Evolutionary conservation across 2,329 filamentous ascomycete genomes (phyloP), one percentile per base, ranked within the genome.

Genomic region (Stemphylium beticola): DNA sequence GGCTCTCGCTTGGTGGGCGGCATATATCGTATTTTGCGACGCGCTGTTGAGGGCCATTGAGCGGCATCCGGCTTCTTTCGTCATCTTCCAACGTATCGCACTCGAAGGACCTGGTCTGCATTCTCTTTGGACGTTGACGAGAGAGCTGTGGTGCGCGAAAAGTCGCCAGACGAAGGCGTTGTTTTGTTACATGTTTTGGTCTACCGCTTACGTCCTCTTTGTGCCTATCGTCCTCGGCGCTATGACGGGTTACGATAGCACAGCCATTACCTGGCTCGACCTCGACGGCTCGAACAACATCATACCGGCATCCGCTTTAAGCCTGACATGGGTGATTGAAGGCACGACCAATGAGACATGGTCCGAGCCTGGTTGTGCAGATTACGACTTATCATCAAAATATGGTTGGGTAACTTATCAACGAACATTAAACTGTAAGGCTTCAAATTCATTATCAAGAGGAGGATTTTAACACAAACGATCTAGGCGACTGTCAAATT

Each of bases 231-330:
- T 73, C 4, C 42, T 75, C 1, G 52, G 62, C n/a, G 73, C 74
- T 11, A 75, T 76, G 70, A 74, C 71, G 0, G 75, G 75, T 9
- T 77, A 76, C 46, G 68, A 73, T n/a, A 66, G 58, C 38, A 65
- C 61, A 1, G 57, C 58, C 2, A 64, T 64, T 4, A 59, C 67
- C 0, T 74, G 68, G 65, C 56, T 75, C 12, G 62, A 60, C 15
- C 40, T 72, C 14, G 59, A 68, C 12, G 57, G 60, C 14, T 49
- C 50, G 3, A 60, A 67, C 14, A 69, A 72, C 24, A 68, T 75
- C 26, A 54, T 74, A 1, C 67, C 65, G 1, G 65, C 64, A 2
- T 46, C 58, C 4, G 49, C 49, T n/a, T 10, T 73, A 14, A 14
- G 58, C 9, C 0, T 0, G 1, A 12, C 53, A 2, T 55, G 41